Evolutionary conservation across 73 alveolate genomes (phyloP), one percentile per base, ranked within the genome.

Genomic region (Paramecium sonneborni): DNA sequence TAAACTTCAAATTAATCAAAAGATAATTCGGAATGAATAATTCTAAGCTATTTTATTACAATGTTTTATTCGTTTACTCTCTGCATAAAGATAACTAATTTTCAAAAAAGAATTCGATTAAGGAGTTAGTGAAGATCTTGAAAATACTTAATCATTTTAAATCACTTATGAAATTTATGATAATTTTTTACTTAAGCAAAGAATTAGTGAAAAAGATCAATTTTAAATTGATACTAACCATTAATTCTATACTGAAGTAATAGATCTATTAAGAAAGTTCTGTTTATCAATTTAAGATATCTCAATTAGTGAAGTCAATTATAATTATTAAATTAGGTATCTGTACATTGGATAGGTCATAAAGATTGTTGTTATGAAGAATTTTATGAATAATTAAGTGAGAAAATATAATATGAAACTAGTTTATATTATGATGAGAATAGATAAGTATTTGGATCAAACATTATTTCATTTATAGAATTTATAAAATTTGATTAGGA

Each of bases 301-400:
- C 5, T 79, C 90, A 1, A 20, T 79, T 30, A 39, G 55, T 43
- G 90, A 79, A 46, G 90, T 79, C 35, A 37, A 74, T 28, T 18
- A 74, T 23, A 28, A 34, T 74, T 9, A 37, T 37, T 34, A 34
- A 21, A 21, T 11, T 37, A 74, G 87, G 58, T 74, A 11, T 79
- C 76, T 15, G 74, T 79, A 38, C 90, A 79, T 79, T 79, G 90
- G 90, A 30, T 79, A 46, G 90, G 90, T 21, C 90, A 79, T 24
- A 79, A 32, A 24, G 69, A 79, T n/a, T 79, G 69, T 23, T 24
- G 48, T 41, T 79, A 43, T 79, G 90, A 79, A 8, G 74, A 79
- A 46, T 79, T 38, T 43, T 79, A 79, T 79, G 90, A 79, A 8
- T 46, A 79, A 37, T 44, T 79, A 14, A 37, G 44, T 30, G 76